Conservation (phyloP, 176 grass and related monocot species). For the Oryza coarctata region DNA sequence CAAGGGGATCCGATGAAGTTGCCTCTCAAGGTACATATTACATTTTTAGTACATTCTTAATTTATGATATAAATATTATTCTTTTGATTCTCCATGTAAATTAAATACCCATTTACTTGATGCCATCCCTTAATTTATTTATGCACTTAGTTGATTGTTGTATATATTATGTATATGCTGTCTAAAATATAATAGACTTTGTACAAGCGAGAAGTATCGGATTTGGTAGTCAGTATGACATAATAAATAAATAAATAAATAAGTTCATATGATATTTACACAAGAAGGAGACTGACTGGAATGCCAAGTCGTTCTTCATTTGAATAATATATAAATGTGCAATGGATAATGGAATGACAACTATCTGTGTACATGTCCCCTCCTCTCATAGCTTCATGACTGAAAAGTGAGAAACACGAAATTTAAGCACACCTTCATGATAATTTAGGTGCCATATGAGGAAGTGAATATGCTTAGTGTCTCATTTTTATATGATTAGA, state of each 20-base stretch:
- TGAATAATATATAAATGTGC: neutral
- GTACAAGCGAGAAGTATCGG: neutral
- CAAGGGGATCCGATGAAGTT: slow-evolving; percentile 47
- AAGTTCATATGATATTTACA: neutral
- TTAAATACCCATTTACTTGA: neutral
- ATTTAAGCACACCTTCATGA: neutral
- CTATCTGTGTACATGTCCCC: neutral
- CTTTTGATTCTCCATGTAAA: neutral
- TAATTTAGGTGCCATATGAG: neutral
- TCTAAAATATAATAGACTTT: neutral
- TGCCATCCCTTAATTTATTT: neutral
- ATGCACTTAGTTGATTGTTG: neutral
- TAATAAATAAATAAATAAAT: neutral
- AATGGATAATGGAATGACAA: slow-evolving; percentile 25
- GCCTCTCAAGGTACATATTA: slow-evolving; percentile 48
- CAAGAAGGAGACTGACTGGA: neutral
- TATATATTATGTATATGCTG: neutral
- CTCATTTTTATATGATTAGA: slow-evolving; percentile 40
- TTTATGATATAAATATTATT: neutral
- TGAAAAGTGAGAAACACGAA: neutral
- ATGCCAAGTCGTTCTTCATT: neutral
- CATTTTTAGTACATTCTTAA: neutral
- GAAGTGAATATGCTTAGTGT: neutral
- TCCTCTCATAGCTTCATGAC: slow-evolving; percentile 4
- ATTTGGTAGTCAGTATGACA: neutral